Evolutionary conservation across 371 early-diverging fungal genomes (phyloP), one percentile per base, ranked within the genome.

Genomic region (Saksenaea oblongispora): DNA sequence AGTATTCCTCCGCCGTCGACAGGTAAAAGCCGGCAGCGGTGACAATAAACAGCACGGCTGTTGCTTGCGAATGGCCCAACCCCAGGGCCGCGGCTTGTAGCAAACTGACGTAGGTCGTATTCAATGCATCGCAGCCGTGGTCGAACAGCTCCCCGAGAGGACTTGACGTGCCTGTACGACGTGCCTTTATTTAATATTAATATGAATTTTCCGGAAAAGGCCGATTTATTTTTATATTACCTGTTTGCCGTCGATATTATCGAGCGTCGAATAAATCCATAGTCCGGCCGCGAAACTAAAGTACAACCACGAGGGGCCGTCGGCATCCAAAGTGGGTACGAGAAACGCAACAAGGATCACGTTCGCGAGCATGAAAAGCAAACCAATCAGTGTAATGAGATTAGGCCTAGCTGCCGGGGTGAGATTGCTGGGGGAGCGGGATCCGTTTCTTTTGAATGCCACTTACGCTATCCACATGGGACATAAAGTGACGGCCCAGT

Each of bases 241-340:
- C 56, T 68, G 99, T 79, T 95, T 93, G 47, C 99, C 99, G 76
- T 99, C 99, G 28, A 99, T 91, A 65, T 93, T 94, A 81, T 99
- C 99, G 70, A 97, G 91, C 17, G 97, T 94, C 60, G 93, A 93
- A 76, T 98, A 98, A 35, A 97, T 75, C 91, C 95, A 98, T 61
- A 98, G 80, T 51, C 95, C 93, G 15, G 92, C 70, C 8, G 91
- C 93, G 79, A 91, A 95, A 69, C 84, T 87, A 58, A 93, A 90
- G 76, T 95, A 94, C 26, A 97, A 71, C 94, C 98, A 95, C 18
- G 83, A 69, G 10, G 96, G 96, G 10, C 85, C 90, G 3, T 89
- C 89, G 0, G 86, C 83, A 24, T 69, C 79, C 58, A 97, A 78
- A 66, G 90, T 90, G 37, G 93, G 95, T 59, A 90, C 88, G 71